Evolutionary conservation across 139 green algal genomes (phyloP).

Genomic region (Chlorella vulgaris): DNA sequence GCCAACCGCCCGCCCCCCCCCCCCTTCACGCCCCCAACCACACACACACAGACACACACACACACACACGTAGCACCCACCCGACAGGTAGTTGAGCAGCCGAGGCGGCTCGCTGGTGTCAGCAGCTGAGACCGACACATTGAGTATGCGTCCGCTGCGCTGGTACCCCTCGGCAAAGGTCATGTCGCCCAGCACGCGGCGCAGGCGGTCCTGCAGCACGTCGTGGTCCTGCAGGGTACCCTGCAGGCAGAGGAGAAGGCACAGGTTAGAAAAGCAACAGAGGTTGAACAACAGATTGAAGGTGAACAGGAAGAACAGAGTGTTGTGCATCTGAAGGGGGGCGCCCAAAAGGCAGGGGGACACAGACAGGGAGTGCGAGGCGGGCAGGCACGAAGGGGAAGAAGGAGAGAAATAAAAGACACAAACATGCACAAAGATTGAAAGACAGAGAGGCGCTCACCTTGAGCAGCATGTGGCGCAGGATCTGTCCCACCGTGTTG

Average conservation of each 20-base stretch:
- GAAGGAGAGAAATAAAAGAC: neutral
- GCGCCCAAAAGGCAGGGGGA: neutral
- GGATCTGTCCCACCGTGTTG: slow-evolving; percentile 66
- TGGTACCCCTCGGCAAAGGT: slow-evolving; percentile 92
- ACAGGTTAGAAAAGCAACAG: too few relatives aligned
- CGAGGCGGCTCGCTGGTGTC: slow-evolving; percentile 88
- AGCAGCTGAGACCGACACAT: slow-evolving; percentile 83
- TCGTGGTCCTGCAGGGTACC: slow-evolving; percentile 26
- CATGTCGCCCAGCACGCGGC: slow-evolving; percentile 76
- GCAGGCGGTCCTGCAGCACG: slow-evolving; percentile 65
- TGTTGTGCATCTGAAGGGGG: too few relatives aligned
- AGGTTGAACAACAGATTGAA: too few relatives aligned
- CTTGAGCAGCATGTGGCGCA: slow-evolving; percentile 74
- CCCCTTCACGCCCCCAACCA: too few relatives aligned
- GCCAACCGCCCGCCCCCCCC: too few relatives aligned
- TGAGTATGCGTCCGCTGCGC: slow-evolving; percentile 88
- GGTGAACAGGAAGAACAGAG: too few relatives aligned
- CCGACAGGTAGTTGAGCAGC: slow-evolving; percentile 95
- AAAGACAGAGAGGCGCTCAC: neutral
- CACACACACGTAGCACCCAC: neutral
- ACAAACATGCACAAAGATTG: neutral
- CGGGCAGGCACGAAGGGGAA: neutral
- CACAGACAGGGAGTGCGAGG: too few relatives aligned
- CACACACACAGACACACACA: too few relatives aligned
- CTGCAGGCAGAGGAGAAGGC: neutral